These are phyloP conservation scores for Paradendryphiella salina DNA, from an alignment of 2,329 filamentous ascomycete species.

Conservation along the genomic window DNA sequence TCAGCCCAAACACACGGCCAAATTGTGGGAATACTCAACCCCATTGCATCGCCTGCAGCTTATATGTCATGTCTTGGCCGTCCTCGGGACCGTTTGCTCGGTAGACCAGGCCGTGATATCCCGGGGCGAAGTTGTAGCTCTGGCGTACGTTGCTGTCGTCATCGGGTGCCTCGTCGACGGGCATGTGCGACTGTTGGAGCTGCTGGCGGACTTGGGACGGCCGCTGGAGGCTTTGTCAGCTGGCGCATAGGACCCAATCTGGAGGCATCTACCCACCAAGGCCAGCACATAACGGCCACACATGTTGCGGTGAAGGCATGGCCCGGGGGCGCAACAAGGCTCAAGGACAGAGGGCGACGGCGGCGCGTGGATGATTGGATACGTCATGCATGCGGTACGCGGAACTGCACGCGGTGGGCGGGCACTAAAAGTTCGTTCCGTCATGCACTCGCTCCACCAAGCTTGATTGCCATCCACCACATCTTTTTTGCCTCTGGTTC, in stretches of 20 bases:
- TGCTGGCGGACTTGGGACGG: slow-evolving; percentile 74
- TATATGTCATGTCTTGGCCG: slow-evolving; percentile 66
- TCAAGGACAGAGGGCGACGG: slow-evolving; percentile 14
- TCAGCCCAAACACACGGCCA: slow-evolving; percentile 16
- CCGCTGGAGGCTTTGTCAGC: slow-evolving; percentile 57
- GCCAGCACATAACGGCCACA: slow-evolving; percentile 69
- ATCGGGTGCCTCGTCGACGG: slow-evolving; percentile 69
- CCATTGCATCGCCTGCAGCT: slow-evolving; percentile 94
- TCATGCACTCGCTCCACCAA: slow-evolving; percentile 26
- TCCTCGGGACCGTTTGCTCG: slow-evolving; percentile 70
- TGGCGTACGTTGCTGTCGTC: slow-evolving; percentile 69
- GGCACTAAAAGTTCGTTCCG: slow-evolving; percentile 34
- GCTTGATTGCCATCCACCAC: slow-evolving; percentile 14
- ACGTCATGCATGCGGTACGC: slow-evolving; percentile 44
- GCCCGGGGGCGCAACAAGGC: slow-evolving; percentile 5
- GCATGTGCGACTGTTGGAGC: slow-evolving; percentile 74
- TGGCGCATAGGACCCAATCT: background rate
- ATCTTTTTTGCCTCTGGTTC: slow-evolving; percentile 20
- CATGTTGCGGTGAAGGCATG: slow-evolving; percentile 53
- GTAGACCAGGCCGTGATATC: slow-evolving; percentile 83
- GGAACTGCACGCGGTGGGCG: slow-evolving; percentile 27
- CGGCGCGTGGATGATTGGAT: slow-evolving; percentile 33
- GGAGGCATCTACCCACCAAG: slow-evolving; percentile 53
- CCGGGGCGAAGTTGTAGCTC: slow-evolving; percentile 91
- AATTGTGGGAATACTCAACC: slow-evolving; percentile 47